phyloP scores from a whole-genome alignment of 2,329 filamentous ascomycete species.

The Apiospora kogelbergensis region DNA sequence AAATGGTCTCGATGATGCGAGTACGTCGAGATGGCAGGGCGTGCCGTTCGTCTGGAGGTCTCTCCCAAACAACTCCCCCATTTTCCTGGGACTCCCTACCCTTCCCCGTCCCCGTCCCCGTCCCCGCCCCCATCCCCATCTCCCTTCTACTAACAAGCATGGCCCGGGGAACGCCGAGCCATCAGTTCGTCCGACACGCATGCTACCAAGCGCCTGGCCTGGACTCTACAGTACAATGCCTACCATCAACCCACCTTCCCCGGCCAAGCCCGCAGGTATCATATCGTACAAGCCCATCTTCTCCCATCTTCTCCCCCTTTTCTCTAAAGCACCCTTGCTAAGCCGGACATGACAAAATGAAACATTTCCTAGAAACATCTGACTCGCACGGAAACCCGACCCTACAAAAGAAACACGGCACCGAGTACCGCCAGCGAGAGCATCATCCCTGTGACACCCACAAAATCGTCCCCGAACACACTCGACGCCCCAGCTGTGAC shows the following conservation, averaged over 20 bases:
- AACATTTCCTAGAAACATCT: background rate
- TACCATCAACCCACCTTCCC: background rate
- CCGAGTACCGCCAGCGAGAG: slow-evolving; percentile 25
- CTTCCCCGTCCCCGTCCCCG: no score
- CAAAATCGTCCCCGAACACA: background rate
- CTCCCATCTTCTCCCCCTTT: background rate
- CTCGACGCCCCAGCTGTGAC: slow-evolving; percentile 10
- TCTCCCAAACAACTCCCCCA: background rate
- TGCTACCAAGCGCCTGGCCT: background rate
- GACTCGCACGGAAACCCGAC: background rate
- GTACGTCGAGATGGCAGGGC: background rate
- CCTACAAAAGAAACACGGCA: slow-evolving; percentile 21
- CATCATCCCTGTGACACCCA: slow-evolving; percentile 20
- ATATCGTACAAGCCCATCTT: background rate
- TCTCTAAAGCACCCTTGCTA: background rate
- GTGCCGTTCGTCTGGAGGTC: background rate
- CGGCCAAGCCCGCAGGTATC: background rate
- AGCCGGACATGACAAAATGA: background rate
- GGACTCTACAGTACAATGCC: background rate
- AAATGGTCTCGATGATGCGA: background rate
- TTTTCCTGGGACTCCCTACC: background rate
- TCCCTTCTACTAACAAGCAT: background rate
- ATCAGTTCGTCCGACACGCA: background rate
- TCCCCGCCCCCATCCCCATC: no score
- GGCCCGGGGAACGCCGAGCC: background rate